Percentiles rank a stretch among this genome's conserved stretches.
Evolutionary conservation across 192 early-diverging fungal species (phyloP).

Genomic region (Backusella macrospora): DNA sequence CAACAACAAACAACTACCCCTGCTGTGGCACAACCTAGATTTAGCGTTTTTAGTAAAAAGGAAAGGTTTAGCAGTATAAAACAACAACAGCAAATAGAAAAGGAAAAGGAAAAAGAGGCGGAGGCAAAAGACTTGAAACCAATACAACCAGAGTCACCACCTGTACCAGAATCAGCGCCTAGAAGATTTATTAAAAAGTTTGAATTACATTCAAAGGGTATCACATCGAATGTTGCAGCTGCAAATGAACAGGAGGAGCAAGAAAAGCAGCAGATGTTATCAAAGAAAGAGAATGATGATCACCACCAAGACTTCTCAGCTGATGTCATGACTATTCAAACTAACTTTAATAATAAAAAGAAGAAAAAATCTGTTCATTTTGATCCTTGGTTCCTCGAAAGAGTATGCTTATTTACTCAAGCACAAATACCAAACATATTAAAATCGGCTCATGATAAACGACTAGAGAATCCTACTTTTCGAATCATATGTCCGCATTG

Average conservation of each 20-base stretch:
- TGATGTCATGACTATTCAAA: conserved; percentile 5
- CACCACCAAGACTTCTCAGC: neutral
- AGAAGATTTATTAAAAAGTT: conserved; percentile 9
- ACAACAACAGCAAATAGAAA: neutral
- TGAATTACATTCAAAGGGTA: conserved; percentile 5
- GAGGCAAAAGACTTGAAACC: neutral
- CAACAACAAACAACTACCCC: neutral
- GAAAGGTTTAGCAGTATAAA: neutral
- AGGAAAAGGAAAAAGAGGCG: neutral
- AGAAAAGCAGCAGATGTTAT: neutral
- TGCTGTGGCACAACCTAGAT: conserved; percentile 5
- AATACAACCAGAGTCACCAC: neutral
- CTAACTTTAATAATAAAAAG: neutral
- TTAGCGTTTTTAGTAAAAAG: conserved; percentile 21
- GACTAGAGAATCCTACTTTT: conserved; percentile 9
- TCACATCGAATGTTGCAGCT: conserved; percentile 8
- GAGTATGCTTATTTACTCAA: conserved; percentile 69
- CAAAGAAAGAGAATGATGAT: neutral
- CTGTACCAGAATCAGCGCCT: neutral
- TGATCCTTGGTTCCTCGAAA: conserved; percentile 61
- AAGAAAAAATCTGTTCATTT: conserved; percentile 64
- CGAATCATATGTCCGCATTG: conserved; percentile 15
- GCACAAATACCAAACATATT: conserved; percentile 57
- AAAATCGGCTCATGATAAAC: conserved; percentile 14
- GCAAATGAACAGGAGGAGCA: conserved; percentile 1